Percentiles rank a stretch among this genome's conserved stretches.
Evolutionary conservation across 2,329 filamentous ascomycete species (phyloP).

Genomic region (Rhynchosporium agropyri): DNA sequence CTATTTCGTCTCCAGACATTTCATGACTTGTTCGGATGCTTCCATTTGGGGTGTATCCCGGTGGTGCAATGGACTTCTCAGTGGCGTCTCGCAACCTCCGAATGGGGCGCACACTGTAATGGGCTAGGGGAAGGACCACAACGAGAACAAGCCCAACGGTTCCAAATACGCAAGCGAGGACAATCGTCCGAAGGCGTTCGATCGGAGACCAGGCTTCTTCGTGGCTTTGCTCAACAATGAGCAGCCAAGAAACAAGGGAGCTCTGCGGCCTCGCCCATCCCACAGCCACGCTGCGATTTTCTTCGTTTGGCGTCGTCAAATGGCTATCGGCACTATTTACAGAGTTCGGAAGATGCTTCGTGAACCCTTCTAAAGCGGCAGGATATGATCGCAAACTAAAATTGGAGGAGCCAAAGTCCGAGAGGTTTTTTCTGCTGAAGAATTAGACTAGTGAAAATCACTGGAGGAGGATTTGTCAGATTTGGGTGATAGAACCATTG

Average conservation of each 20-base stretch:
- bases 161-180: slow-evolving; percentile 83
- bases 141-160: slow-evolving; percentile 74
- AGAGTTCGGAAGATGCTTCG: slow-evolving; percentile 45
- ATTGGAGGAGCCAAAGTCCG: slow-evolving; percentile 42
- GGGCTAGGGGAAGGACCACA: slow-evolving; percentile 76
- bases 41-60: slow-evolving; percentile 40
- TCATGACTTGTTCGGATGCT: slow-evolving; percentile 39
- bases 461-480: neutral
- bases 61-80: slow-evolving; percentile 40
- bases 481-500: neutral
- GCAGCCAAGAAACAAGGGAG: slow-evolving; percentile 75
- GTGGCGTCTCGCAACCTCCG: slow-evolving; percentile 40
- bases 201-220: slow-evolving; percentile 78
- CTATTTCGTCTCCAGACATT: slow-evolving; percentile 30
- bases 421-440: slow-evolving; percentile 40
- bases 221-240: slow-evolving; percentile 77
- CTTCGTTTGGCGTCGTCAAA: slow-evolving; percentile 73
- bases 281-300: slow-evolving; percentile 70
- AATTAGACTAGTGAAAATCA: slow-evolving; percentile 28
- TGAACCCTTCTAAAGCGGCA: slow-evolving; percentile 63
- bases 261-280: slow-evolving; percentile 74
- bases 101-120: slow-evolving; percentile 77
- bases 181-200: slow-evolving; percentile 71
- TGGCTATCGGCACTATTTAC: slow-evolving; percentile 70
- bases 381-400: slow-evolving; percentile 66